These are phyloP conservation scores for Bruguiera hainesii DNA, from an alignment of 441 rosid genomes.

Conservation along the genomic window DNA sequence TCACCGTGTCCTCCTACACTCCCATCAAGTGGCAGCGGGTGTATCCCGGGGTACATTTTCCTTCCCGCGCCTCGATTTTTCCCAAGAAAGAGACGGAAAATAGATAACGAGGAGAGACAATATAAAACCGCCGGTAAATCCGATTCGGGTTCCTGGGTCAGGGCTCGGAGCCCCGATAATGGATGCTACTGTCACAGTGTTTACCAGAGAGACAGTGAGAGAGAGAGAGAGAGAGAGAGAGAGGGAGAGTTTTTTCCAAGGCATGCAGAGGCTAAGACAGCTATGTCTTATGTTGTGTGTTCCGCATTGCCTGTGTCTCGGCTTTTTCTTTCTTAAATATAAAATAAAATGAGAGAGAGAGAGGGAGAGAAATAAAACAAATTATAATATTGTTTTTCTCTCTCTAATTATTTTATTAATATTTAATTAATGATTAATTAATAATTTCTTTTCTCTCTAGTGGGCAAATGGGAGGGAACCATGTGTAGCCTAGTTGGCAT, in stretches of 20 bases:
- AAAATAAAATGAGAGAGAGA: no score
- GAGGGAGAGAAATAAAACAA: neutral
- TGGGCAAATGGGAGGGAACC: neutral
- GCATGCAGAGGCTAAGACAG: constrained; percentile 32
- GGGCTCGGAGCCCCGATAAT: constrained; percentile 16
- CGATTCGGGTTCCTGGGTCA: constrained; percentile 22
- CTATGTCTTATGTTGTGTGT: constrained; percentile 23
- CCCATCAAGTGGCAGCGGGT: constrained; percentile 65
- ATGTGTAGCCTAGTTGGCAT: neutral
- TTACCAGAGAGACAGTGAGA: neutral
- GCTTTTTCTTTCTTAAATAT: neutral
- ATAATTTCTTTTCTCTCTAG: neutral
- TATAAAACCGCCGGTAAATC: constrained; percentile 4
- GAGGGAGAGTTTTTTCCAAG: neutral
- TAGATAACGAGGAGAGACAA: neutral
- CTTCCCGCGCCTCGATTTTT: neutral
- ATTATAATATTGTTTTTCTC: neutral
- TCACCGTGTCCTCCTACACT: constrained; percentile 39
- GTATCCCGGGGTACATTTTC: constrained; percentile 69
- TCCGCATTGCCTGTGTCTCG: constrained; percentile 17
- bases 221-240: neutral
- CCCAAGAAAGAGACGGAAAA: neutral
- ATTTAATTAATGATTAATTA: neutral
- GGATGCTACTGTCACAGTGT: neutral
- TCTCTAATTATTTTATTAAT: neutral